Base-by-base conservation (phyloP, 2,329 filamentous ascomycete genomes). In the Colletotrichum sp. region DNA sequence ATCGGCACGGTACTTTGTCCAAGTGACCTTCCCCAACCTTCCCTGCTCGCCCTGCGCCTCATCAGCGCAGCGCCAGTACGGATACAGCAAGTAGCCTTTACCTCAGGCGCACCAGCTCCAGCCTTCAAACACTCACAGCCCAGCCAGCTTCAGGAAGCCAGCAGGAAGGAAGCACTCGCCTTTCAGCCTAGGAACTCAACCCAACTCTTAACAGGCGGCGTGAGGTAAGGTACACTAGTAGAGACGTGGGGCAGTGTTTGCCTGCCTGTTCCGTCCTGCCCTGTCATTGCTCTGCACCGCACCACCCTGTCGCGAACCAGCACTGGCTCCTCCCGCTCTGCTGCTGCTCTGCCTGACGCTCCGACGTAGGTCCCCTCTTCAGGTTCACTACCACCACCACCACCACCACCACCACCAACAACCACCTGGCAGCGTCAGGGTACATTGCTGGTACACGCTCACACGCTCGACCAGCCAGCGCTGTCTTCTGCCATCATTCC, bases 1-100 rank as follows among this genome's bases (percentile, higher is more conserved):
- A 34, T 69, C 59, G 65, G 73, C 70, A 73, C 64, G 73, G 70
- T 73, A 68, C 70, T 73, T 71, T 72, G 26, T 21, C 65, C 26
- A 34, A 43, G 39, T 36, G 30, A 32, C n/a, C 39, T 60, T 21
- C 48, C 43, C 64, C 71, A 63, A 52, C 36, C 69, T 63, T 48
- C 65, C 57, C 24, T 60, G 60, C 30, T 52, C 72, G 69, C 57
- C 63, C 63, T 64, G 69, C 73, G 69, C 63, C 72, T 72, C 43
- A 64, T 55, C 34, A 39, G 55, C 57, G 10, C 39, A 59, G 57
- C 26, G 63, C 63, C 68, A 66, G 68, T 60, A 66, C 63, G 39
- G 13, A 24, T 68, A 39, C 30, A 61, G 60, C 34, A 34, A 65
- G 61, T 30, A 26, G 24, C 55, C 55, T 59, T 28, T 30, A n/a